Percentiles rank a stretch among this genome's conserved stretches.
These are phyloP conservation scores for Xylaria sp. DNA, from an alignment of 495 filamentous ascomycete species.

Conservation along the genomic window DNA sequence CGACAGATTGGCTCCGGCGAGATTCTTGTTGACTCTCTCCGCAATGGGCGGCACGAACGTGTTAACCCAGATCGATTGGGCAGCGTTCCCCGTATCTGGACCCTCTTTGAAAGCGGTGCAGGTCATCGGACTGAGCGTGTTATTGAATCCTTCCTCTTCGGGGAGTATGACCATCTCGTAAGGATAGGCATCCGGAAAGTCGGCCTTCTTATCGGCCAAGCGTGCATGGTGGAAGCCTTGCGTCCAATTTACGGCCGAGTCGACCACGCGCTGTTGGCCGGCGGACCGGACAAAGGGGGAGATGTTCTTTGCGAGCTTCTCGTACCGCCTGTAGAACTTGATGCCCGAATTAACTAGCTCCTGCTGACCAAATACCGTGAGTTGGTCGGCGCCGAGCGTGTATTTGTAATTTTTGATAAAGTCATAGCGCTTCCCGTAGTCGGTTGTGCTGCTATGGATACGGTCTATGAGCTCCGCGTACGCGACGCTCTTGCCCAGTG, in stretches of 20 bases:
- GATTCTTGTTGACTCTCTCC: constrained; percentile 64
- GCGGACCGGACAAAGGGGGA: constrained; percentile 76
- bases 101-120: constrained; percentile 69
- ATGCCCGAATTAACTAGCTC: constrained; percentile 77
- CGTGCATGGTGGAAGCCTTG: constrained; percentile 72
- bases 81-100: constrained; percentile 53
- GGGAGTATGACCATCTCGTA: constrained; percentile 68
- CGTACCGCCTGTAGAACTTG: constrained; percentile 76
- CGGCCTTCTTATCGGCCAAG: constrained; percentile 45
- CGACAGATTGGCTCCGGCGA: constrained; percentile 67
- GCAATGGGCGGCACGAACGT: constrained; percentile 68
- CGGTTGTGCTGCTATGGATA: constrained; percentile 64
- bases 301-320: constrained; percentile 55
- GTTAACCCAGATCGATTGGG: constrained; percentile 59
- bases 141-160: constrained; percentile 70
- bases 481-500: constrained; percentile 60
- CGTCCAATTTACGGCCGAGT: constrained; percentile 74
- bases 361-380: constrained; percentile 74
- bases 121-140: constrained; percentile 74
- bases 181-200: constrained; percentile 49
- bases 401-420: constrained; percentile 77
- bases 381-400: constrained; percentile 73
- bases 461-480: constrained; percentile 64
- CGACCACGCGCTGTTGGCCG: constrained; percentile 73
- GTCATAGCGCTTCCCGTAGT: constrained; percentile 62